Evolutionary conservation across 148 eudicot species (phyloP).

Genomic region (Nepenthes mirabilis): DNA sequence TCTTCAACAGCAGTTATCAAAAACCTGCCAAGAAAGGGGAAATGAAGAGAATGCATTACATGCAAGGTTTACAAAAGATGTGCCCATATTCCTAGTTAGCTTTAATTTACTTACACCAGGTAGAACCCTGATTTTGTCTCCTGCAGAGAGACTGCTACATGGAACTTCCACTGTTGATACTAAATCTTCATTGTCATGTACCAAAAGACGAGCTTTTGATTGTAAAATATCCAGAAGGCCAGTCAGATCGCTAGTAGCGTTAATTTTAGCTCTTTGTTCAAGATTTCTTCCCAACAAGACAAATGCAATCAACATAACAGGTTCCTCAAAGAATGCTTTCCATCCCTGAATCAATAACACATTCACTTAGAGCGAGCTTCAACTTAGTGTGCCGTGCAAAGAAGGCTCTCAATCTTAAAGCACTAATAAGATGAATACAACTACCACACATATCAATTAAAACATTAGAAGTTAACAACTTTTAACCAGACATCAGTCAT

Average conservation of each 20-base stretch:
- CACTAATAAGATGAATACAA: too few species aligned
- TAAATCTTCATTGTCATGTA: slow-evolving; percentile 40
- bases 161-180: slow-evolving; percentile 84
- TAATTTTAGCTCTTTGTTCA: slow-evolving; percentile 95
- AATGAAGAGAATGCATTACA: not conserved
- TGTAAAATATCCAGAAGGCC: slow-evolving; percentile 79
- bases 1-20: not conserved
- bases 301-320: slow-evolving; percentile 95
- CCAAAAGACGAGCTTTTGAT: slow-evolving; percentile 87
- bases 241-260: slow-evolving; percentile 95
- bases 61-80: not conserved
- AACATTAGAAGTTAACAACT: too few species aligned
- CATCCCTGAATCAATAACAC: slow-evolving; percentile 56
- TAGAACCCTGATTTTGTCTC: slow-evolving; percentile 80
- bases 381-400: not conserved
- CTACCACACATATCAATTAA: too few species aligned
- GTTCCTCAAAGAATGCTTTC: slow-evolving; percentile 39
- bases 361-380: slow-evolving; percentile 1
- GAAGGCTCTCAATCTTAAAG: not conserved
- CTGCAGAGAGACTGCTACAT: slow-evolving; percentile 68
- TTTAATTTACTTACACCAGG: slow-evolving; percentile 69
- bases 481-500: too few species aligned
- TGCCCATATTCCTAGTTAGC: not conserved
- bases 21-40: not conserved
- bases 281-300: slow-evolving; percentile 94